Evolutionary conservation across 495 filamentous ascomycete species (phyloP).

Genomic region (Trichoderma erinaceum): DNA sequence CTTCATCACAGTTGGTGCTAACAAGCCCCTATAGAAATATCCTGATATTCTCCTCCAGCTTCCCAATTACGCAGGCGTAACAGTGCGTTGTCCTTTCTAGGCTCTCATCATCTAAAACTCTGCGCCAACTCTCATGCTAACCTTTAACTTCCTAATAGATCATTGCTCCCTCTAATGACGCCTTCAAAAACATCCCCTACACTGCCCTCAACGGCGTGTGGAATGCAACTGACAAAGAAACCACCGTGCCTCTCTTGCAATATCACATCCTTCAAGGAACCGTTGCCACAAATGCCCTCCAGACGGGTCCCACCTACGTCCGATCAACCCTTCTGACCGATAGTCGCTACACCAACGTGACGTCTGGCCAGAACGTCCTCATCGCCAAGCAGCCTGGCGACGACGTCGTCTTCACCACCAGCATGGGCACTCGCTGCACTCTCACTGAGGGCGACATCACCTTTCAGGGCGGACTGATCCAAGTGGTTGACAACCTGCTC

Average conservation of each 20-base stretch:
- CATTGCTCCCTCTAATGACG: slow-evolving; percentile 55
- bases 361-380: slow-evolving; percentile 32
- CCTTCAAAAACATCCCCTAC: slow-evolving; percentile 32
- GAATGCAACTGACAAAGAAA: slow-evolving; percentile 27
- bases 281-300: slow-evolving; percentile 34
- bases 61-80: slow-evolving; percentile 29
- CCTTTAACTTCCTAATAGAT: slow-evolving; percentile 25
- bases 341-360: slow-evolving; percentile 37
- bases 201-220: slow-evolving; percentile 9
- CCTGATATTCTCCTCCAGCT: slow-evolving; percentile 31
- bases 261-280: slow-evolving; percentile 60
- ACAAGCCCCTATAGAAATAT: slow-evolving; percentile 25
- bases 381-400: slow-evolving; percentile 22
- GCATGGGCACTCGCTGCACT: slow-evolving; percentile 27
- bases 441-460: slow-evolving; percentile 39
- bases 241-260: slow-evolving; percentile 35
- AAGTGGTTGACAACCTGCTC: slow-evolving; percentile 57
- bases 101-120: background rate
- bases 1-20: background rate
- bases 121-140: background rate
- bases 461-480: slow-evolving; percentile 59
- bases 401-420: slow-evolving; percentile 23
- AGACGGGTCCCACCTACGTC: slow-evolving; percentile 39
- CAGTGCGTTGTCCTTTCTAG: slow-evolving; percentile 22
- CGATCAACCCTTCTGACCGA: slow-evolving; percentile 48